These are phyloP conservation scores for Leishmania tropica DNA, from an alignment of 208 protist genomes.

Conservation along the genomic window DNA sequence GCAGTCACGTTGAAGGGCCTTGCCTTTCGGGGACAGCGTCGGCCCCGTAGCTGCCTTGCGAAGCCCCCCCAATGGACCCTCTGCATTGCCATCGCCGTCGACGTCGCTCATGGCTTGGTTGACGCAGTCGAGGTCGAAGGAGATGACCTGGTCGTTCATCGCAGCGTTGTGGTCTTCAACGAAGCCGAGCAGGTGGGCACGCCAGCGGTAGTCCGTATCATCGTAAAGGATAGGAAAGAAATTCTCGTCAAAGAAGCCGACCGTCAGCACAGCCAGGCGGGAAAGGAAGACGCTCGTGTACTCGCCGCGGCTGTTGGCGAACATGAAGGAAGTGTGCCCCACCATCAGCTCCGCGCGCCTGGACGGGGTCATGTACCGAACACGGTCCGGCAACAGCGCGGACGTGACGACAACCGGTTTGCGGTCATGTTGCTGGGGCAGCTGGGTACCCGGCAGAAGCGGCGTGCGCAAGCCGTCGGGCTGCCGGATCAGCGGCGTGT, in stretches of 20 bases:
- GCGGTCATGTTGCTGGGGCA: conserved; percentile 28
- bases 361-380: conserved; percentile 33
- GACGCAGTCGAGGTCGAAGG: conserved; percentile 28
- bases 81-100: background rate
- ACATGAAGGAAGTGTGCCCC: conserved; percentile 15
- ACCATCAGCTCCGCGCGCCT: conserved; percentile 6
- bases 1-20: conserved; percentile 21
- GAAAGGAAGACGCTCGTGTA: conserved; percentile 36
- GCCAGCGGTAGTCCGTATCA: conserved; percentile 45
- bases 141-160: conserved; percentile 20
- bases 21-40: conserved; percentile 3
- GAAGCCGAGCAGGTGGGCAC: conserved; percentile 42
- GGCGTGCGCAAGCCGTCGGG: conserved; percentile 24
- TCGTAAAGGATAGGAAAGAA: conserved; percentile 53
- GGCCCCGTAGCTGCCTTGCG: background rate
- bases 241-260: conserved; percentile 67
- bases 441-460: conserved; percentile 10
- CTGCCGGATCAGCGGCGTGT: conserved; percentile 32
- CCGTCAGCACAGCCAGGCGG: conserved; percentile 42
- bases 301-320: conserved; percentile 26
- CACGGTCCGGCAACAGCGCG: conserved; percentile 45
- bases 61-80: background rate
- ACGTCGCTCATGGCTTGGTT: background rate
- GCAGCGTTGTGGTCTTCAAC: background rate
- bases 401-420: conserved; percentile 36